These are phyloP conservation scores for Proliferodiscus dingleyae DNA, from an alignment of 2,329 filamentous ascomycete species.

Conservation along the genomic window DNA sequence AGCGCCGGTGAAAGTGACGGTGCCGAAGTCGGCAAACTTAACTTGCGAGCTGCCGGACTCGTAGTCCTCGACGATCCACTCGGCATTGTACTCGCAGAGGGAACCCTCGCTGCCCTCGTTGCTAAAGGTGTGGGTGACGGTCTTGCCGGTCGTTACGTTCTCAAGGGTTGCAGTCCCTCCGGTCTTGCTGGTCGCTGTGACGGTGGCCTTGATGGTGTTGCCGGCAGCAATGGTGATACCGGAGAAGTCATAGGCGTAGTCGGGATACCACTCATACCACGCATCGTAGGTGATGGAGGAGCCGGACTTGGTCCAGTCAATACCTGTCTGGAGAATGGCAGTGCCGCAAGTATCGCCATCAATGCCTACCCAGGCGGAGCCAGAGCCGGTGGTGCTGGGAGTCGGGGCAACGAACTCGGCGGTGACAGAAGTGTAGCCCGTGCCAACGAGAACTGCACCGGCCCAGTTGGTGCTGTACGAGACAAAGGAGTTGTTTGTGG, in stretches of 20 bases:
- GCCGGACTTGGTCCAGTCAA: slow-evolving; percentile 49
- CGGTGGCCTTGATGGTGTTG: slow-evolving; percentile 39
- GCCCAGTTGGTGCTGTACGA: slow-evolving; percentile 55
- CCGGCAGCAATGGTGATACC: slow-evolving; percentile 41
- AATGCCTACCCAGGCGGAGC: slow-evolving; percentile 56
- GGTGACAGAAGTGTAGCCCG: slow-evolving; percentile 47
- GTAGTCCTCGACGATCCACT: slow-evolving; percentile 52
- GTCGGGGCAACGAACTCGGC: slow-evolving; percentile 49
- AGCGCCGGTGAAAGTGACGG: slow-evolving; percentile 40
- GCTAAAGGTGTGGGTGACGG: slow-evolving; percentile 39
- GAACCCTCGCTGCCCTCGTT: slow-evolving; percentile 30
- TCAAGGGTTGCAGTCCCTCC: slow-evolving; percentile 40
- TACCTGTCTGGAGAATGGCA: slow-evolving; percentile 52
- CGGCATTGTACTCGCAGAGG: slow-evolving; percentile 43
- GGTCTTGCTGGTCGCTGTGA: slow-evolving; percentile 40
- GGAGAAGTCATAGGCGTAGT: slow-evolving; percentile 48
- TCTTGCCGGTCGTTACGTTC: slow-evolving; percentile 41
- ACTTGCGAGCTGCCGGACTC: slow-evolving; percentile 38
- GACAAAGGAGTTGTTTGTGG: slow-evolving; percentile 38
- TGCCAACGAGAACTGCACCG: slow-evolving; percentile 48
- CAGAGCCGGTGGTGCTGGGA: slow-evolving; percentile 41
- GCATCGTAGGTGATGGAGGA: slow-evolving; percentile 43
- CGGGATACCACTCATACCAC: slow-evolving; percentile 60
- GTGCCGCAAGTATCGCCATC: slow-evolving; percentile 52
- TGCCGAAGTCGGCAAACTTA: slow-evolving; percentile 43